These are phyloP conservation scores for Haplographium delicatum DNA, from an alignment of 495 filamentous ascomycete species.

Conservation along the genomic window DNA sequence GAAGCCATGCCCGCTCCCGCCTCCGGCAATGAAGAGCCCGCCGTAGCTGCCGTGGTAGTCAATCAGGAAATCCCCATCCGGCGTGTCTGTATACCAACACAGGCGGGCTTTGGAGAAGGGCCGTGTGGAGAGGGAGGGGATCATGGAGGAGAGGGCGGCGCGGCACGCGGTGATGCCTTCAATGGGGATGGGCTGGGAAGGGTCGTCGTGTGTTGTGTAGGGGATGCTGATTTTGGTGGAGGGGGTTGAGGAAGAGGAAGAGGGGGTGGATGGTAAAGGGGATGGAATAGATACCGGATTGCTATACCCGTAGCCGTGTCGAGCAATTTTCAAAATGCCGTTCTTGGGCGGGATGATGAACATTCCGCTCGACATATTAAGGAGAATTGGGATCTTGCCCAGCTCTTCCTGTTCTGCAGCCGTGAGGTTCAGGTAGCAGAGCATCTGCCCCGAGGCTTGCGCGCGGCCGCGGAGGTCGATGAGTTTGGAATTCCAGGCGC, in stretches of 20 bases:
- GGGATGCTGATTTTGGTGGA: conserved; percentile 21
- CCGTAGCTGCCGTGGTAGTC: conserved; percentile 64
- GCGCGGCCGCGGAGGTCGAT: conserved; percentile 74
- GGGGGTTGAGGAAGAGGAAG: background rate
- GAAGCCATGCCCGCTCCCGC: conserved; percentile 81
- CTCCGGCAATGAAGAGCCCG: conserved; percentile 74
- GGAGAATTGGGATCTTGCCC: conserved; percentile 61
- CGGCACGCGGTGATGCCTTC: conserved; percentile 62
- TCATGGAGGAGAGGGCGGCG: conserved; percentile 51
- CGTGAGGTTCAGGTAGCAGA: conserved; percentile 70
- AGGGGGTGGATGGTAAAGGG: conserved; percentile 24
- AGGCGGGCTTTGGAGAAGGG: conserved; percentile 66
- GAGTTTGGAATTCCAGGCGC: conserved; percentile 75
- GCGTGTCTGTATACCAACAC: conserved; percentile 88
- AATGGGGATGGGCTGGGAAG: conserved; percentile 36
- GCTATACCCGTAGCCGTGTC: conserved; percentile 76
- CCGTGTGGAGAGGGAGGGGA: conserved; percentile 48
- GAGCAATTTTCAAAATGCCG: conserved; percentile 71
- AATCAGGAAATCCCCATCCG: conserved; percentile 75
- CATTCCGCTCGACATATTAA: conserved; percentile 75
- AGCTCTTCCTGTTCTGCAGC: conserved; percentile 60
- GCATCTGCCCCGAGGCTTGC: conserved; percentile 71
- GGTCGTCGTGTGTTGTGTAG: conserved; percentile 13
- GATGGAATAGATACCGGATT: conserved; percentile 53
- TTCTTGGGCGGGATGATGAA: conserved; percentile 77